Base-by-base conservation (phyloP, 805 yeast genomes). In the Wickerhamomyces hampshirensis region DNA sequence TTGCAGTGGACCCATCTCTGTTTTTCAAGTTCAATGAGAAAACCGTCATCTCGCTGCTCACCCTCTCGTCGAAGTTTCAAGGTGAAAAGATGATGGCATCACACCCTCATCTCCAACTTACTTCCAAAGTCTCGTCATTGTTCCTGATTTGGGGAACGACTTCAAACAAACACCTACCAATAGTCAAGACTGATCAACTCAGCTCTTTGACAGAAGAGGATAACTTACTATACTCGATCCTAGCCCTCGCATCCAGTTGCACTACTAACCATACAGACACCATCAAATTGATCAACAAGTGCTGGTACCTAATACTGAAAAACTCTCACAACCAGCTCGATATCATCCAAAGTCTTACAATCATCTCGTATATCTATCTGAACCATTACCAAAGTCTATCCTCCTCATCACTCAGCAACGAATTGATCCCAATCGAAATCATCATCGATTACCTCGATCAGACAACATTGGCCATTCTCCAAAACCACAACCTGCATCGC, bases 231-330 rank as follows among this genome's bases (percentile, higher is more conserved):
- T 69, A 71, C 44, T 56, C 72, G 6, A 54, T 73, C 1, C 42
- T 73, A 4, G 63, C 77, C 9, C 48, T 71, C 29, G 79, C 79
- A 4, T 66, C 69, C 19, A 59, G 63, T 18, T 60, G 58, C 32
- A 58, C 59, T 34, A 46, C 60, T 8, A 58, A 60, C 34, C 47
- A 53, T 24, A 46, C 51, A 9, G 60, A 65, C 38, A 62, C 69
- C 5, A 49, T 65, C 12, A 44, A 53, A 24, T 59, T 62, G 40
- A 63, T 74, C 42, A 66, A 67, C 46, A 66, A 62, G 34, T 52
- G 69, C 23, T 74, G 80, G 79, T 37, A 48, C 2, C 47, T 62
- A 6, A 52, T 61, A 6, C 48, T 62, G 18, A 57, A 52, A 26
- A 49, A 54, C 18, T 11, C 5, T 8, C 26, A 27, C 11, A n/a